phyloP scores from a whole-genome alignment of 495 filamentous ascomycete species.

The Trichoderma reesei region DNA sequence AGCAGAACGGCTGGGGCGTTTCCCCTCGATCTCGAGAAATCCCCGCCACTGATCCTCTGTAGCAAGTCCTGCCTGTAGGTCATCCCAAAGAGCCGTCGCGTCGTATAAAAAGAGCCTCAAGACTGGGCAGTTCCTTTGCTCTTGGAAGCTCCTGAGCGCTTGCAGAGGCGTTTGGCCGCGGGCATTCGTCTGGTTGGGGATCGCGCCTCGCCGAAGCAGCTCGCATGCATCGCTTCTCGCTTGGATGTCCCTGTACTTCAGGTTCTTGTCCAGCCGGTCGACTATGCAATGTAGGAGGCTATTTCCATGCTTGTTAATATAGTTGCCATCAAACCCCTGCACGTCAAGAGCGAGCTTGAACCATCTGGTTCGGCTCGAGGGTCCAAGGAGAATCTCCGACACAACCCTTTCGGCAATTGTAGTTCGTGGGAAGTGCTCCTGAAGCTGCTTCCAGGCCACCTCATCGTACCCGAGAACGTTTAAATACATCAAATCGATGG shows the following conservation, averaged over 20 bases:
- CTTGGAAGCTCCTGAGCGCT: neutral
- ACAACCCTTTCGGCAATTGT: neutral
- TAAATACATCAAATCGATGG: neutral
- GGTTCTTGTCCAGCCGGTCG: neutral
- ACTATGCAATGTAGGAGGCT: neutral
- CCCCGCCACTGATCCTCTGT: neutral
- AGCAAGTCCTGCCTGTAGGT: neutral
- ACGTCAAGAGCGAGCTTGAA: neutral
- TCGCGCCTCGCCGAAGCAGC: neutral
- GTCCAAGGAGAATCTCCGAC: neutral
- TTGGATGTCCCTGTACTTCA: neutral
- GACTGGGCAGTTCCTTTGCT: no score
- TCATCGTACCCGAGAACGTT: neutral
- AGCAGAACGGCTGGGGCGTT: no score
- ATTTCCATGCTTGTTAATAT: neutral
- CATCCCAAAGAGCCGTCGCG: neutral
- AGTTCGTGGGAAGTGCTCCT: neutral
- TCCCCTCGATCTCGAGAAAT: neutral
- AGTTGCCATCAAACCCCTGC: neutral
- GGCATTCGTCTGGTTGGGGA: neutral
- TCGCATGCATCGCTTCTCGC: neutral
- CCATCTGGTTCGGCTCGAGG: neutral
- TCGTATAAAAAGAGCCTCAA: neutral
- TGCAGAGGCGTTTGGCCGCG: neutral
- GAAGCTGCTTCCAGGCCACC: neutral